These are phyloP conservation scores for Colletotrichum neosansevieriae DNA, from an alignment of 2,329 filamentous ascomycete genomes.

Conservation along the genomic window DNA sequence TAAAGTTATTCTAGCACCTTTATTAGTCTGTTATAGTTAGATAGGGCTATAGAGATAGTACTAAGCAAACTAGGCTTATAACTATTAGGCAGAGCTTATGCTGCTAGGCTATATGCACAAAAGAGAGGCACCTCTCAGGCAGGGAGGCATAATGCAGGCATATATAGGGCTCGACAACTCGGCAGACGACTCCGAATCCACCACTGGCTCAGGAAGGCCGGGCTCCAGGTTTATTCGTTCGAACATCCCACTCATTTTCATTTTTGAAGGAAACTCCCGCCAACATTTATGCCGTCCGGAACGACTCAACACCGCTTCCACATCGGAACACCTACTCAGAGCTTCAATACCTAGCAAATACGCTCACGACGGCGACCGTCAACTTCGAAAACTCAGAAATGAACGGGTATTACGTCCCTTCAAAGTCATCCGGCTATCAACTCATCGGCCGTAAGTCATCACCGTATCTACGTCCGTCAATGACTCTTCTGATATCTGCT, in stretches of 20 bases:
- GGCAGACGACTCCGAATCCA: neutral
- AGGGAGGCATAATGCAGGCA: too few relatives aligned
- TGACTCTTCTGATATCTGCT: neutral
- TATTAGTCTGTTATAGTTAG: too few relatives aligned
- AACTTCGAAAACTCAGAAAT: neutral
- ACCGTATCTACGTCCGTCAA: too few relatives aligned
- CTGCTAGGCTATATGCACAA: too few relatives aligned
- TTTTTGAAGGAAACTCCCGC: constrained; percentile 11
- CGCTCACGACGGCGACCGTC: constrained; percentile 8
- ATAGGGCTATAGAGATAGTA: too few relatives aligned
- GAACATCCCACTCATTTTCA: constrained; percentile 10
- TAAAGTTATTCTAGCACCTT: too few relatives aligned
- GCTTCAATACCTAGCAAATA: constrained; percentile 8
- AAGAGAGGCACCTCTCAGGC: too few relatives aligned
- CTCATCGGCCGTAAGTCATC: constrained; percentile 20
- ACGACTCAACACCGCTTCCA: neutral
- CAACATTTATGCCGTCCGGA: neutral
- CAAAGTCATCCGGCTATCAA: constrained; percentile 12
- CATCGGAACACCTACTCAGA: constrained; percentile 2
- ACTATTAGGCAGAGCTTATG: too few relatives aligned
- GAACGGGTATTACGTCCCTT: constrained; percentile 5
- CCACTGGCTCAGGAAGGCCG: neutral
- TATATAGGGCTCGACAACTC: too few relatives aligned
- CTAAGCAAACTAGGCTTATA: too few relatives aligned
- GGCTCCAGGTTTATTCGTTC: neutral